Conservation (phyloP, 176 grass and related monocot species). For the Dactylis glomerata region DNA sequence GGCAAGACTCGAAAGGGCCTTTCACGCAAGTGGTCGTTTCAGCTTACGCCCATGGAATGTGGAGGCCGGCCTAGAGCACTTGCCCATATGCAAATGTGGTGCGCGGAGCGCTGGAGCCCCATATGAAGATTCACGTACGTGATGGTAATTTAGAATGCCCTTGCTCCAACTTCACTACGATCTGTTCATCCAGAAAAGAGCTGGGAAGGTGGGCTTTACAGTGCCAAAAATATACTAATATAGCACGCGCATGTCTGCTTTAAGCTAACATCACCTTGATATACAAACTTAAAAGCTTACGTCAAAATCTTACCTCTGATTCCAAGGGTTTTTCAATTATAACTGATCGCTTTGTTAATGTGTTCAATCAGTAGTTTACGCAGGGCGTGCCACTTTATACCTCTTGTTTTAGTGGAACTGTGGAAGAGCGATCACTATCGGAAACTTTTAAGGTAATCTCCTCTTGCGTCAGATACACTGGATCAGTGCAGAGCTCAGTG, state of each 20-base stretch:
- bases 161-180: slow-evolving; percentile 15
- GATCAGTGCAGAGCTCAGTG: background rate
- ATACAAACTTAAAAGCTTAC: background rate
- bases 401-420: background rate
- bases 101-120: too few species aligned
- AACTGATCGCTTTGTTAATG: too few species aligned
- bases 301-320: background rate
- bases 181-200: background rate
- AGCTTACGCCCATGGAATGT: background rate
- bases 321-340: too few species aligned
- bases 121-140: too few species aligned
- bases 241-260: background rate
- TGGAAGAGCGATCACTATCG: background rate
- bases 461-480: background rate
- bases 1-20: background rate
- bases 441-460: background rate
- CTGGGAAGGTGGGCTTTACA: too few species aligned
- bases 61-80: background rate
- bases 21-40: slow-evolving; percentile 14
- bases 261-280: background rate
- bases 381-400: background rate
- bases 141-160: background rate
- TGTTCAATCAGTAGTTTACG: background rate
- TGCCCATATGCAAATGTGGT: background rate
- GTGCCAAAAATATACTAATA: background rate